Evolutionary conservation across 306 rosid species (phyloP).

Genomic region (Datisca glomerata): DNA sequence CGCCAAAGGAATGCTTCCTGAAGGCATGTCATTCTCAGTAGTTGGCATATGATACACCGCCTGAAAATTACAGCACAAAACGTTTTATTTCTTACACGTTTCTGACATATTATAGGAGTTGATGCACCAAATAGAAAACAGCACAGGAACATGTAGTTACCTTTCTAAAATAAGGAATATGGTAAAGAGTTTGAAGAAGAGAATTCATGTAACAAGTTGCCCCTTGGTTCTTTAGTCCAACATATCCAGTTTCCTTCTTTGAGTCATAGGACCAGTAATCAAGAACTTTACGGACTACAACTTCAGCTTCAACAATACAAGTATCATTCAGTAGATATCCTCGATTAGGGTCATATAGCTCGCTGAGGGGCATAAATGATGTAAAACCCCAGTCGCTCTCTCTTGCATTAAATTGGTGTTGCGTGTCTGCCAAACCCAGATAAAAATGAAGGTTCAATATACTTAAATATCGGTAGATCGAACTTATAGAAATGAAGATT

Average conservation of each 20-base stretch:
- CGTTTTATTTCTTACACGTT: constrained; percentile 13
- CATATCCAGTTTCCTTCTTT: constrained; percentile 90
- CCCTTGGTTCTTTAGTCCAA: constrained; percentile 93
- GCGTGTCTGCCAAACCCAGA: constrained; percentile 51
- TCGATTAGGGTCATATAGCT: constrained; percentile 58
- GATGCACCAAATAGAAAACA: constrained; percentile 3
- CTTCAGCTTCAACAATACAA: constrained; percentile 77
- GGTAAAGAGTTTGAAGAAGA: constrained; percentile 85
- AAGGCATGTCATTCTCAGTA: constrained; percentile 90
- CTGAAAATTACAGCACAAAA: constrained; percentile 26
- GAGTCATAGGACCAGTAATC: constrained; percentile 90
- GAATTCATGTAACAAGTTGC: constrained; percentile 99
- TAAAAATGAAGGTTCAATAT: constrained; percentile 9
- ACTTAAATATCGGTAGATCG: too few species aligned
- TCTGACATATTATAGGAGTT: too few species aligned
- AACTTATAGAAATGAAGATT: too few species aligned
- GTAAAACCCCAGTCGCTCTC: constrained; percentile 96
- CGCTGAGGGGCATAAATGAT: constrained; percentile 77
- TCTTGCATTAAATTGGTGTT: constrained; percentile 79
- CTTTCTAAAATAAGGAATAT: constrained; percentile 91
- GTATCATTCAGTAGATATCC: constrained; percentile 75
- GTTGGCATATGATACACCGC: constrained; percentile 98
- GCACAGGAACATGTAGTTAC: constrained; percentile 18
- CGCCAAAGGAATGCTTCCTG: constrained; percentile 91
- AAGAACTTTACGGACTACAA: constrained; percentile 62